Conservation (phyloP, 495 filamentous ascomycete genomes). For the Podospora anserina region DNA sequence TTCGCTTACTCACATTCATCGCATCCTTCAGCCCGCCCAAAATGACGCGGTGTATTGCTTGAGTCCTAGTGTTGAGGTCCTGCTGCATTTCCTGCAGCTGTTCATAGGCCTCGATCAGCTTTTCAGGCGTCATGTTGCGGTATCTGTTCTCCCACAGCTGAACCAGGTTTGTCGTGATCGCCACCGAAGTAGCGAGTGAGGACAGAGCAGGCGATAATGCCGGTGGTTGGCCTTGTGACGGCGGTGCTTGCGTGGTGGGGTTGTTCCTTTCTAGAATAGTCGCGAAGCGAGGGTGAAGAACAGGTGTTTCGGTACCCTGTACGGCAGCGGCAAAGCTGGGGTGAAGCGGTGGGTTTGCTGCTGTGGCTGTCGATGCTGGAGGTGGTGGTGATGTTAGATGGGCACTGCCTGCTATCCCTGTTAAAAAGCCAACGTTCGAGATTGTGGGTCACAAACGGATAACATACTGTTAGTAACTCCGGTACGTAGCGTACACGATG, state of each 20-base stretch:
- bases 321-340: conserved; percentile 1
- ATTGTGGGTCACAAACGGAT: neutral
- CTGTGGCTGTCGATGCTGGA: neutral
- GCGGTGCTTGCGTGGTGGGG: neutral
- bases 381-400: conserved; percentile 4
- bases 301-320: neutral
- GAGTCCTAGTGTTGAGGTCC: conserved; percentile 19
- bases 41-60: conserved; percentile 25
- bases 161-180: neutral
- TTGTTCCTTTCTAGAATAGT: neutral
- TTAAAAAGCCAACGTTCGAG: neutral
- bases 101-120: conserved; percentile 14
- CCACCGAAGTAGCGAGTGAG: neutral
- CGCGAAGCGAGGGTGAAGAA: neutral
- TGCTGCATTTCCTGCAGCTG: conserved; percentile 21
- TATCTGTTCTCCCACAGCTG: conserved; percentile 22
- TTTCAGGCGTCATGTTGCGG: conserved; percentile 3
- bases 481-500: conserved; percentile 17
- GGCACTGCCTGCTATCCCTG: neutral
- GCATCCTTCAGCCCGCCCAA: conserved; percentile 7
- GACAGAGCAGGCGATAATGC: neutral
- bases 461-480: neutral
- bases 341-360: neutral
- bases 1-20: neutral
- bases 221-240: neutral